Evolutionary conservation across 371 early-diverging fungal genomes (phyloP).

Genomic region (Mortierella polycephala): DNA sequence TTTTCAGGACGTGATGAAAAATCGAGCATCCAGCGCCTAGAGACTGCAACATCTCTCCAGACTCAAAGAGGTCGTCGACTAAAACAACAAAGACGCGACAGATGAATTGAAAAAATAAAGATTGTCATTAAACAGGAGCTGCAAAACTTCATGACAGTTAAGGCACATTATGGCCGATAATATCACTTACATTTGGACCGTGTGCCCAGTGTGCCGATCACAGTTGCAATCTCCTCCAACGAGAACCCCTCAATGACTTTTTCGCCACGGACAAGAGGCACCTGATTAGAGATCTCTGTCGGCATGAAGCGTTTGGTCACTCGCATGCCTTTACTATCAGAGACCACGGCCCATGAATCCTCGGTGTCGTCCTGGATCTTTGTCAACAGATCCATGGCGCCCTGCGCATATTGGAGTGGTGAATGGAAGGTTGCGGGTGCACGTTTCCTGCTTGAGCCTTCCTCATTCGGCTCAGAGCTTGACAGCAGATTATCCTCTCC

Average conservation of each 20-base stretch:
- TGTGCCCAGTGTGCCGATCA: constrained; percentile 60
- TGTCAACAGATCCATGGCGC: constrained; percentile 34
- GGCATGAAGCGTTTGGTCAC: constrained; percentile 59
- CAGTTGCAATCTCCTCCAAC: constrained; percentile 64
- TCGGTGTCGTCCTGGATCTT: constrained; percentile 37
- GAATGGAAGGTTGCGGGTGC: not conserved
- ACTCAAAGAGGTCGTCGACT: constrained; percentile 62
- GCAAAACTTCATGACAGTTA: not conserved
- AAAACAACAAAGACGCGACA: not conserved
- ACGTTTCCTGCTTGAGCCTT: not conserved
- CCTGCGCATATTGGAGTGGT: constrained; percentile 42
- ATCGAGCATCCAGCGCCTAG: constrained; percentile 58
- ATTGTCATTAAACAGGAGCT: not conserved
- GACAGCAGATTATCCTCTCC: not conserved
- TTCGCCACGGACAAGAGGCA: constrained; percentile 62
- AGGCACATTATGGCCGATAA: not conserved
- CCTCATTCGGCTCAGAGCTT: not conserved
- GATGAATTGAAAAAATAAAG: not conserved
- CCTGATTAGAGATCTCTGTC: constrained; percentile 61
- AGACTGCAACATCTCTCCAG: constrained; percentile 53
- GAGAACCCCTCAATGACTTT: constrained; percentile 71
- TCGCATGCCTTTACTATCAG: constrained; percentile 59
- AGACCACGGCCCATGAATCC: constrained; percentile 62
- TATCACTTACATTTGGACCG: constrained; percentile 47
- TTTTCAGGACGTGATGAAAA: constrained; percentile 59